phyloP scores from a whole-genome alignment of 495 filamentous ascomycete genomes.

The Penicillium roqueforti region DNA sequence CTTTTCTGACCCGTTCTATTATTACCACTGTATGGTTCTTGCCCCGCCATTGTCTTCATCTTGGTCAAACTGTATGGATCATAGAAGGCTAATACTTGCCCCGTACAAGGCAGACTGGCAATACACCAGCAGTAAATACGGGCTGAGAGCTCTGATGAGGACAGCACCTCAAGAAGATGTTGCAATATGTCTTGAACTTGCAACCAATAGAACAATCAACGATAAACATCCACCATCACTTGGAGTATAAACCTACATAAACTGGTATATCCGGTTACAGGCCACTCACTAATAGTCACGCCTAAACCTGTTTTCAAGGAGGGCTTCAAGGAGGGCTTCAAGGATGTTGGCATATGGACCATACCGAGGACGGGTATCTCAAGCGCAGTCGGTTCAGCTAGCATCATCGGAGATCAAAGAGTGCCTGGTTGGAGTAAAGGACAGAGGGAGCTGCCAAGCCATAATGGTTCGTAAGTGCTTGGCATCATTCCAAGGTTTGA shows the following conservation, averaged over 20 bases:
- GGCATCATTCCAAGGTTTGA: neutral
- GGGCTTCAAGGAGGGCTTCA: conserved; percentile 17
- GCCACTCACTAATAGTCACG: conserved; percentile 20
- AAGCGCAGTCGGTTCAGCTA: conserved; percentile 19
- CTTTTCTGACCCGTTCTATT: conserved; percentile 19
- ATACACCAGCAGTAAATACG: conserved; percentile 22
- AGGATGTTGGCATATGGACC: conserved; percentile 17
- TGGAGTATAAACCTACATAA: neutral
- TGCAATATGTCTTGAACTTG: conserved; percentile 21
- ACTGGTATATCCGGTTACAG: neutral
- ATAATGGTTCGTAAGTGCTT: neutral
- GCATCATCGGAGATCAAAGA: conserved; percentile 20
- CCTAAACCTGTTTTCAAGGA: conserved; percentile 15
- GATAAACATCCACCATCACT: conserved; percentile 10
- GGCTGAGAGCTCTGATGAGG: conserved; percentile 12
- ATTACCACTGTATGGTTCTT: conserved; percentile 30
- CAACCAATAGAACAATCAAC: conserved; percentile 28
- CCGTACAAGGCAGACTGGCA: neutral
- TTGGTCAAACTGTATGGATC: conserved; percentile 32
- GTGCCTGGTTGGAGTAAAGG: conserved; percentile 23
- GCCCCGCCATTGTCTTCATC: conserved; percentile 24
- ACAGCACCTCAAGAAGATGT: too few relatives aligned
- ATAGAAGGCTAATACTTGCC: conserved; percentile 7
- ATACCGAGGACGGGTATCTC: conserved; percentile 15
- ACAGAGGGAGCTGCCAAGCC: conserved; percentile 13